A percentile compares a stretch with the other conserved stretches of the same genome.
These are phyloP conservation scores for Alternaria brassicae DNA, from an alignment of 2,329 filamentous ascomycete species.

Conservation along the genomic window DNA sequence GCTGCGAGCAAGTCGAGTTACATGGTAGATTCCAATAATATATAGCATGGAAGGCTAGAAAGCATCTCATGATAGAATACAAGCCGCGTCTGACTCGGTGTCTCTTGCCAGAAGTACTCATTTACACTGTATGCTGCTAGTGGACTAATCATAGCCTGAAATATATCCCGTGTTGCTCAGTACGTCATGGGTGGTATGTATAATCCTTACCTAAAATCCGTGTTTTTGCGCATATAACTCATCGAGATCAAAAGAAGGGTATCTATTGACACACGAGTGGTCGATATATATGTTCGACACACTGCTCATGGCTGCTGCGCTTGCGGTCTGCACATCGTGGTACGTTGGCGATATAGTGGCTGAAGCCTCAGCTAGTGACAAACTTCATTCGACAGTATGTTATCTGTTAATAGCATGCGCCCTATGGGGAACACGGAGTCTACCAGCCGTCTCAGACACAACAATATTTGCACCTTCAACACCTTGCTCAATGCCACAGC, in stretches of 20 bases:
- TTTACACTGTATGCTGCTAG: neutral
- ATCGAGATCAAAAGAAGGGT: neutral
- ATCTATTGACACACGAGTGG: neutral
- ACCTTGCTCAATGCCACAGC: conserved; percentile 15
- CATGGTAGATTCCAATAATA: too few species aligned
- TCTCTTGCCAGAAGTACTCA: neutral
- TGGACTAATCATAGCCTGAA: neutral
- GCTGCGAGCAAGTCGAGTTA: too few species aligned
- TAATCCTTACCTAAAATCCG: neutral
- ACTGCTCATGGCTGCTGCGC: neutral
- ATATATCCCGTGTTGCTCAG: neutral
- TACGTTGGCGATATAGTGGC: neutral
- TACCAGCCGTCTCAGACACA: neutral
- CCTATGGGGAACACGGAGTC: neutral
- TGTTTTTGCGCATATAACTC: neutral
- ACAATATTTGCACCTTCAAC: conserved; percentile 4
- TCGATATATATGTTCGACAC: neutral
- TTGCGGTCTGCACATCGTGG: neutral
- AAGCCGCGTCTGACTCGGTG: too few species aligned
- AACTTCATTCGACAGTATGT: neutral
- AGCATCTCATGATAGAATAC: too few species aligned
- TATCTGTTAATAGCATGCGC: neutral
- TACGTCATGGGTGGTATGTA: neutral
- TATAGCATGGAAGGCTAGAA: too few species aligned
- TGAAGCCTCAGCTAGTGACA: neutral